Evolutionary conservation across 148 eudicot species (phyloP).

Genomic region (Diospyros kaki): DNA sequence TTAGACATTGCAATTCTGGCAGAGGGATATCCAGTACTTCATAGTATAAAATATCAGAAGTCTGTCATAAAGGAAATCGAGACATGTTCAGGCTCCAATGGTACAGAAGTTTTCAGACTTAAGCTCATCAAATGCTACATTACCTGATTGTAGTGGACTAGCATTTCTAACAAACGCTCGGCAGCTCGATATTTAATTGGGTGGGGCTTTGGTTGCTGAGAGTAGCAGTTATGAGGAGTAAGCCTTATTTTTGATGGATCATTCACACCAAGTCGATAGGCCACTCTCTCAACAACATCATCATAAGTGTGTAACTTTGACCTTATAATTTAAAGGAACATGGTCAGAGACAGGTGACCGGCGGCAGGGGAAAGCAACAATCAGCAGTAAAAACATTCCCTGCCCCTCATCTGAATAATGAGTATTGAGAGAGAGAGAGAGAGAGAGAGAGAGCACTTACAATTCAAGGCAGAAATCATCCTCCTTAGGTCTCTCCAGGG

Average conservation of each 20-base stretch:
- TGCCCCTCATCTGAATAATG: background rate
- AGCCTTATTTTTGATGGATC: slow-evolving; percentile 92
- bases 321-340: slow-evolving; percentile 31
- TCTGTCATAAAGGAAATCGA: slow-evolving; percentile 41
- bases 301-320: slow-evolving; percentile 79
- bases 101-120: background rate
- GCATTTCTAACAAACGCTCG: slow-evolving; percentile 75
- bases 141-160: slow-evolving; percentile 85
- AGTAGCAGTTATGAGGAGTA: slow-evolving; percentile 85
- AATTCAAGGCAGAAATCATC: slow-evolving; percentile 80
- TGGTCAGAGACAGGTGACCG: background rate
- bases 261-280: slow-evolving; percentile 64
- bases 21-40: slow-evolving; percentile 92
- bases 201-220: slow-evolving; percentile 90
- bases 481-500: slow-evolving; percentile 81
- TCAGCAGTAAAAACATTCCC: background rate
- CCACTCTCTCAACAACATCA: slow-evolving; percentile 79
- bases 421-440: too few species aligned
- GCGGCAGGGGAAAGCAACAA: background rate
- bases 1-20: slow-evolving; percentile 80
- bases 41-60: slow-evolving; percentile 85
- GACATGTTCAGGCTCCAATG: background rate
- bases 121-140: background rate
- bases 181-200: slow-evolving; percentile 65
- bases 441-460: slow-evolving; percentile 38